These are phyloP conservation scores for Rickenella mellea DNA, from an alignment of 768 basidiomycete genomes.

Conservation along the genomic window DNA sequence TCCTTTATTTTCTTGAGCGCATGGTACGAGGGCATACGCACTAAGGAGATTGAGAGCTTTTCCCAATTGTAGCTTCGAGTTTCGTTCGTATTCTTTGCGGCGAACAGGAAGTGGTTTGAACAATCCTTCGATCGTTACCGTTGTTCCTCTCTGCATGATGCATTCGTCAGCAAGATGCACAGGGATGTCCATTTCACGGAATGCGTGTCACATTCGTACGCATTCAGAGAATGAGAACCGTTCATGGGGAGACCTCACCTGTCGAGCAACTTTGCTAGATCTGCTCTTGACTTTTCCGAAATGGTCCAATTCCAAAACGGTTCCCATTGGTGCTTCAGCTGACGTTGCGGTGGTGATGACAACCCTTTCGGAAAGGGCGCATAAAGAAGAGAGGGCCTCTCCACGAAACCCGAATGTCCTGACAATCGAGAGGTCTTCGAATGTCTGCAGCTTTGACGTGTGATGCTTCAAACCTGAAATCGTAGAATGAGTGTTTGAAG, in stretches of 20 bases:
- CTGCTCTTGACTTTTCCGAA: slow-evolving; percentile 49
- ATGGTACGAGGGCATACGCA: slow-evolving; percentile 86
- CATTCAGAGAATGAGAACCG: too few species aligned
- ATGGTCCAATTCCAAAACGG: slow-evolving; percentile 61
- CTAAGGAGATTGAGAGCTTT: slow-evolving; percentile 77
- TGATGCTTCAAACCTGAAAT: slow-evolving; percentile 76
- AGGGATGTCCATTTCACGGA: too few species aligned
- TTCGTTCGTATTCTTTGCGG: slow-evolving; percentile 83
- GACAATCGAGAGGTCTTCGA: slow-evolving; percentile 62
- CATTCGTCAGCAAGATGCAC: not conserved
- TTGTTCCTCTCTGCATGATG: slow-evolving; percentile 69
- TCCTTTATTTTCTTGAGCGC: slow-evolving; percentile 42
- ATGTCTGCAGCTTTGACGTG: slow-evolving; percentile 82
- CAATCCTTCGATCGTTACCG: slow-evolving; percentile 57
- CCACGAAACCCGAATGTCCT: slow-evolving; percentile 91
- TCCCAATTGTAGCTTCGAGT: slow-evolving; percentile 79
- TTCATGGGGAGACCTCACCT: slow-evolving; percentile 34
- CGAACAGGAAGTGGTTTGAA: slow-evolving; percentile 84
- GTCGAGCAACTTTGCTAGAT: slow-evolving; percentile 58
- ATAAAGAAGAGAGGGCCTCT: slow-evolving; percentile 90
- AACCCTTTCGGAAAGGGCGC: slow-evolving; percentile 68
- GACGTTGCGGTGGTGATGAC: slow-evolving; percentile 66
- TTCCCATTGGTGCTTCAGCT: slow-evolving; percentile 68
- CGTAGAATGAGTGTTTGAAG: not conserved
- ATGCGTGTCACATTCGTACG: too few species aligned